Percentiles rank a stretch among this genome's conserved stretches.
phyloP scores from a whole-genome alignment of 805 yeast species.

The Kuraishia piskuri region DNA sequence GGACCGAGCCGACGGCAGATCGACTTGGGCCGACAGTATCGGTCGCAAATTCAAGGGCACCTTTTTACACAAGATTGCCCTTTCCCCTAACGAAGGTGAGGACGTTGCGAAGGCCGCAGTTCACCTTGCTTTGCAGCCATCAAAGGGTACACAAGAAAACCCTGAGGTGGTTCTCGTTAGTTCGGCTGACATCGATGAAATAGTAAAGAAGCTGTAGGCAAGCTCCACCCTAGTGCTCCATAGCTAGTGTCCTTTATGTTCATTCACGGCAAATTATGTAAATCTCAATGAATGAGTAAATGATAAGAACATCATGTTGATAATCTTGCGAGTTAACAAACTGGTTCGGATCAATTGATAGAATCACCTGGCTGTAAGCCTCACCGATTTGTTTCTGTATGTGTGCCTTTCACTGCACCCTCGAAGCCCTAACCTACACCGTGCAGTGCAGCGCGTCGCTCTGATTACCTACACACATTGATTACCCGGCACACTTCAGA shows the following conservation, averaged over 20 bases:
- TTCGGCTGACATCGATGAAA: constrained; percentile 13
- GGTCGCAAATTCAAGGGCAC: constrained; percentile 26
- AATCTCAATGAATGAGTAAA: no score
- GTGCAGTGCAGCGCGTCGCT: background rate
- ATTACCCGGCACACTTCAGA: background rate
- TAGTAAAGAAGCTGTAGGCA: constrained; percentile 8
- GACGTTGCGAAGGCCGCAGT: constrained; percentile 54
- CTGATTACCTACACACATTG: background rate
- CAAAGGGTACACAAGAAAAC: constrained; percentile 9
- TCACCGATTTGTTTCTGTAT: no score
- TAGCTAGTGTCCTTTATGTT: background rate
- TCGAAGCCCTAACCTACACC: background rate
- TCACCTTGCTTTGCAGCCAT: constrained; percentile 14
- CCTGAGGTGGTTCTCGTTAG: constrained; percentile 15
- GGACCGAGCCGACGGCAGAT: constrained; percentile 31
- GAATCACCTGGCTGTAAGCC: no score
- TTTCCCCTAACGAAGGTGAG: constrained; percentile 49
- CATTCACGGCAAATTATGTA: no score
- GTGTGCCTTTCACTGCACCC: no score
- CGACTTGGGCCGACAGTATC: constrained; percentile 19
- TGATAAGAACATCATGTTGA: no score
- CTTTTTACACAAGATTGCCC: constrained; percentile 18
- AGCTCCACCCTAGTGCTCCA: background rate
- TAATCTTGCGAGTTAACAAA: no score
- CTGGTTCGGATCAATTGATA: no score